Evolutionary conservation across 169 alveolate genomes (phyloP).

Genomic region (Plasmodium billcollinsi): DNA sequence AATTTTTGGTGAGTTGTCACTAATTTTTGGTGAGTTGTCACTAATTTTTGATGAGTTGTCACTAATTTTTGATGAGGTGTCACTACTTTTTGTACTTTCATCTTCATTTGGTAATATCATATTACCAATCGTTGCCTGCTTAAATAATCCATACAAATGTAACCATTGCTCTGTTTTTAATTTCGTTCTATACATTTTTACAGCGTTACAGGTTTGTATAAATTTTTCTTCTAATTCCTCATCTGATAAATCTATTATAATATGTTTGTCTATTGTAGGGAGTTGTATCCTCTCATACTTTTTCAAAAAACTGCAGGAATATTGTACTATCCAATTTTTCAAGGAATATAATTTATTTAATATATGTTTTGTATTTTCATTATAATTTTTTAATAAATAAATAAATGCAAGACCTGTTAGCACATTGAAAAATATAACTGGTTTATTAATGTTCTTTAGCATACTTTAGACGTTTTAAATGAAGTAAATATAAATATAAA

Average conservation of each 20-base stretch:
- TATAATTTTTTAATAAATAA: slow-evolving; percentile 5
- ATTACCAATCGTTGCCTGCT: slow-evolving; percentile 26
- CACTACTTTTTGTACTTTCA: background rate
- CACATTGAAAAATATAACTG: slow-evolving; percentile 15
- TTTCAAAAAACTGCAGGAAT: background rate
- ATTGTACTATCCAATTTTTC: slow-evolving; percentile 8
- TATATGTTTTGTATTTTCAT: background rate
- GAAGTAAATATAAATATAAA: too few species aligned
- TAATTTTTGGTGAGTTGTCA: background rate
- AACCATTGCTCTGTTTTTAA: slow-evolving; percentile 46
- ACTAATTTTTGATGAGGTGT: background rate
- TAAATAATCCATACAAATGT: slow-evolving; percentile 43
- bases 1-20: background rate
- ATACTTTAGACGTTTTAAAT: background rate
- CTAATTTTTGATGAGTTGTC: background rate
- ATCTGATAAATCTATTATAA: slow-evolving; percentile 23
- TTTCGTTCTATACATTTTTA: slow-evolving; percentile 16
- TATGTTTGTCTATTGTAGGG: slow-evolving; percentile 22
- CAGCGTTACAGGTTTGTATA: slow-evolving; percentile 26
- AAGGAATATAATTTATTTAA: background rate
- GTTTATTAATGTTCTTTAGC: background rate
- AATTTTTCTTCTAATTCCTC: slow-evolving; percentile 57
- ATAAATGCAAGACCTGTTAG: background rate
- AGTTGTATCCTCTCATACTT: slow-evolving; percentile 12
- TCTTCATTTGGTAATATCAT: background rate